A percentile compares a stretch with the other conserved stretches of the same genome.
phyloP scores from a whole-genome alignment of 2,329 filamentous ascomycete species.

The Mycosphaerella sp. region DNA sequence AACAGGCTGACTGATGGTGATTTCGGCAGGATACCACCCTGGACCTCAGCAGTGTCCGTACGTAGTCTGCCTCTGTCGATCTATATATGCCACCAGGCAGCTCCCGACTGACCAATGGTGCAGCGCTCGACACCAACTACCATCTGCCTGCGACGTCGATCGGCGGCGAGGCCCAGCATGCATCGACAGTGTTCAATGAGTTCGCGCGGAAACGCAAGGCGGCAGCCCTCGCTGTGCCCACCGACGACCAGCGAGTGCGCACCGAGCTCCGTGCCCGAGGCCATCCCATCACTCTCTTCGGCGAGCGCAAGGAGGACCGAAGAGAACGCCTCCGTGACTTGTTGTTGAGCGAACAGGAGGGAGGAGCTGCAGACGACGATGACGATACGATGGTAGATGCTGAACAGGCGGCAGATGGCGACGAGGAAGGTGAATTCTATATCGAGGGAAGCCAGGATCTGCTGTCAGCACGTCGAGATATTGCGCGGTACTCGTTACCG shows the following conservation, averaged over 20 bases:
- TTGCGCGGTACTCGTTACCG: conserved; percentile 78
- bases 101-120: conserved; percentile 2
- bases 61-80: conserved; percentile 32
- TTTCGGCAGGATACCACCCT: conserved; percentile 50
- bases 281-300: conserved; percentile 92
- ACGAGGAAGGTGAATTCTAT: conserved; percentile 91
- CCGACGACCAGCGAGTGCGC: conserved; percentile 83
- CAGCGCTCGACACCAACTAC: conserved; percentile 76
- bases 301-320: conserved; percentile 78
- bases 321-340: conserved; percentile 80
- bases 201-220: conserved; percentile 88
- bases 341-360: conserved; percentile 61
- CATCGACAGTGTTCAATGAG: conserved; percentile 76
- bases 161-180: conserved; percentile 71
- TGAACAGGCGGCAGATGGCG: conserved; percentile 54
- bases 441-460: conserved; percentile 72
- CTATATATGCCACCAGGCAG: not conserved
- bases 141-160: conserved; percentile 61
- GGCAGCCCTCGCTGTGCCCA: conserved; percentile 84
- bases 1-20: conserved; percentile 25
- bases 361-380: conserved; percentile 45
- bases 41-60: conserved; percentile 58
- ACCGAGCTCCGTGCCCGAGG: conserved; percentile 73
- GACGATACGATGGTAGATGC: conserved; percentile 56
- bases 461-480: conserved; percentile 67